Base-by-base conservation (phyloP, 768 basidiomycete species). In the Termitomyces sp. region DNA sequence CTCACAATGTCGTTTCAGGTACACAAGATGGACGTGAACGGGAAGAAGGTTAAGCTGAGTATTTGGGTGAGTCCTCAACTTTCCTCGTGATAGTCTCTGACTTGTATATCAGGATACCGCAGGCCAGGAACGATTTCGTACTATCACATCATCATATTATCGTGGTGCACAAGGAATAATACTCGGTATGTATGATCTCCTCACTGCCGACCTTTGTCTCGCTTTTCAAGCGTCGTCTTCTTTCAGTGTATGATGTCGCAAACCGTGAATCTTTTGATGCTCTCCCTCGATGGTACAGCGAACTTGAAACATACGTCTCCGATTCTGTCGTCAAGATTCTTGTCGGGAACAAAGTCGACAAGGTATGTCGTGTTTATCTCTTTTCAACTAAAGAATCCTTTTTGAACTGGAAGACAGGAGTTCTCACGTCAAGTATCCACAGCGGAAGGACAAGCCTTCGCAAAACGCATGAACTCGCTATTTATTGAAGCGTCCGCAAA, bases 401-500 rank as follows among this genome's bases (percentile, higher is more conserved):
- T 31, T 58, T 15, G 47, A 35, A 20, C 23, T 15, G 4, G 10
- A 53, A 53, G 4, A 33, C 43, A 94, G 92, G 95, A 97, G 65
- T 91, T 88, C 72, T 92, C 91, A 10, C 83, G 96, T 3, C 88
- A 94, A 67, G 95, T 99, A 3, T 68, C 90, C 0, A 84, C 82
- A 5, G 71, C 80, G 0, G 94, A 98, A 65, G 96, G 85, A 1
- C 73, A 83, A 55, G 78, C 79, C 1, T 98, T 96, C 60, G 96
- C 96, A 0, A 73, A 75, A 23, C 81, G 89, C 31, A 92, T 93
- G 80, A 81, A 82, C 16, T 89, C 87, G 18, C 73, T 94, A 42
- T 98, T 98, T 71, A 75, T 98, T 40, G 96, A 98, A 73, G 86
- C 92, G 0, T 91, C 88, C 0, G 96, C 96, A 0, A 98, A 98